Evolutionary conservation across 163 green algal species (phyloP), one percentile per base, ranked within the genome.

Genomic region (Chlorella variabilis): DNA sequence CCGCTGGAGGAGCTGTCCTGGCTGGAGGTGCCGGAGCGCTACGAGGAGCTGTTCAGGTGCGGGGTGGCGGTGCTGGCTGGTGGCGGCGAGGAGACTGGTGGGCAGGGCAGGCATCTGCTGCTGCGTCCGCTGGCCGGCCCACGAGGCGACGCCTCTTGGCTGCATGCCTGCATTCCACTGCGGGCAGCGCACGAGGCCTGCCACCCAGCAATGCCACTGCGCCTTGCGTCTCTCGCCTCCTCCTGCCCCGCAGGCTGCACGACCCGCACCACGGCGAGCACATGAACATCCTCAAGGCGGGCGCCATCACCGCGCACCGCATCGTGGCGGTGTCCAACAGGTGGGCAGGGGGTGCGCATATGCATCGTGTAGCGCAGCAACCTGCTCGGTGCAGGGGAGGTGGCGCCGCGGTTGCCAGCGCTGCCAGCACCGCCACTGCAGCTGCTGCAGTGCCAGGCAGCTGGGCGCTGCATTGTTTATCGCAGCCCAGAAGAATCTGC

Each of bases 241-340:
- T n/a, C n/a, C n/a, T n/a, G n/a, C n/a, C n/a, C n/a, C n/a, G 23
- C 36, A 33, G 27, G 17, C 38, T 59, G 56, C 73, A 39, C 25
- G 73, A 80, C n/a, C 51, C 65, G 3, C 38, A 73, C 1, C 65
- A 29, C n/a, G 56, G 38, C 27, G 54, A 69, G 20, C 70, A 77
- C 56, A 80, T 80, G 73, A 80, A 80, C n/a, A 56, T 80, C 54
- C 62, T 80, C 34, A 80, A 81, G 75, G 75, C 73, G 27, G 73
- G 73, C 4, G 38, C 38, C 27, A 80, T 80, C 38, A 39, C 73
- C 25, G 29, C 31, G 7, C 73, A 80, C 73, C 73, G 73, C 73
- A 83, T 99, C n/a, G 92, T 99, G 23, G 96, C 96, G 0, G 96
- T 99, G 63, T 95, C 87, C 31, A 99, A 98, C 88, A 94, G 96